Base-by-base conservation (phyloP, 1,284 basidiomycete genomes). In the Ustilago tritici region DNA sequence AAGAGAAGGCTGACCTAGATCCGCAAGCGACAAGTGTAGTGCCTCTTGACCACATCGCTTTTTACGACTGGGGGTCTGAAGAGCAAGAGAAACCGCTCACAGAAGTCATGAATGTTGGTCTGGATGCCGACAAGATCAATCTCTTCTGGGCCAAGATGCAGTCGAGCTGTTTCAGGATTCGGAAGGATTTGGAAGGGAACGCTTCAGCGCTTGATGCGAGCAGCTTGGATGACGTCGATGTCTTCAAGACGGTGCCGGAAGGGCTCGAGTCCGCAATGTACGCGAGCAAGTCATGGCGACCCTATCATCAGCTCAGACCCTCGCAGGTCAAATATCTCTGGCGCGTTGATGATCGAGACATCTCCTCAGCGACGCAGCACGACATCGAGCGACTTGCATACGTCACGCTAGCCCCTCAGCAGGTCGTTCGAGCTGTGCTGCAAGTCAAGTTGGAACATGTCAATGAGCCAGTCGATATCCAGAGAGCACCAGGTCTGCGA, bases 61-160 rank as follows among this genome's bases (percentile, higher is more conserved):
- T 68, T 31, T 78, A 78, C 68, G 41, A 78, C 19, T 74, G 67
- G 71, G 32, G 36, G 1, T 53, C 17, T 46, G 49, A 68, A 12
- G 41, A 53, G 12, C 36, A 50, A 15, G 32, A 64, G 10, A 78
- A 78, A 54, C 61, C 71, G 19, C 49, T 73, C 50, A 52, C 61
- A 12, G 56, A 58, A 10, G 60, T 53, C 4, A 17, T 65, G 38
- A 62, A 70, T 1, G 68, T 66, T 19, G 71, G 76, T 7, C 34
- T 65, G 17, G 56, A 62, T 10, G 41, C n/a, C 3, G 61, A 65
- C n/a, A 65, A 41, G 40, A 68, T 74, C 64, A 62, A 67, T 28
- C 23, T 36, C 19, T 74, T 71, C 36, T 78, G 76, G 76, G 59
- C 53, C 15, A 59, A 57, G 43, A 57, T 61, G 57, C 75, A 73